phyloP scores from a whole-genome alignment of 75 land plant genomes.

The Pinus tabuliformis region DNA sequence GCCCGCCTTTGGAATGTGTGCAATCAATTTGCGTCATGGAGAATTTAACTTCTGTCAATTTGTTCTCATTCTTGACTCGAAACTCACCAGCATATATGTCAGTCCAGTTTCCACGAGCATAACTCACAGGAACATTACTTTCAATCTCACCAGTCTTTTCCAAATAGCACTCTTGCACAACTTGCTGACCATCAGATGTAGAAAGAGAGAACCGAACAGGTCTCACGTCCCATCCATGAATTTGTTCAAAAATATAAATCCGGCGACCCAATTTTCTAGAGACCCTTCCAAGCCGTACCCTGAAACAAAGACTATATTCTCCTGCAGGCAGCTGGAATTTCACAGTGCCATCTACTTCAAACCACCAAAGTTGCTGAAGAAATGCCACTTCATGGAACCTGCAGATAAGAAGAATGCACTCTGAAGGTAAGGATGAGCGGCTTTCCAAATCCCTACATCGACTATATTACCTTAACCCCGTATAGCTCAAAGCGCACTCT shows the following conservation, averaged over 20 bases:
- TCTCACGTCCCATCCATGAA: constrained; percentile 73
- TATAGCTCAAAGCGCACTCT: no score
- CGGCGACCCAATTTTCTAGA: constrained; percentile 63
- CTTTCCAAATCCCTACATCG: no score
- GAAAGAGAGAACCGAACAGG: constrained; percentile 64
- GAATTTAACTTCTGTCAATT: constrained; percentile 39
- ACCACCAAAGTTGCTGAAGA: constrained; percentile 87
- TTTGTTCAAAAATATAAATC: constrained; percentile 43
- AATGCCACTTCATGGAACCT: constrained; percentile 37
- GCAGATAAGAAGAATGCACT: no score
- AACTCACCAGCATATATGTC: constrained; percentile 64
- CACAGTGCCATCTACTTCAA: constrained; percentile 66
- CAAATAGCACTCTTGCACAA: constrained; percentile 38
- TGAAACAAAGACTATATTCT: constrained; percentile 61
- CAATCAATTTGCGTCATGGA: constrained; percentile 80
- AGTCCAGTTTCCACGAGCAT: constrained; percentile 57
- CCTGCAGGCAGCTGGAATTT: constrained; percentile 62
- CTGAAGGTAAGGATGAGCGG: no score
- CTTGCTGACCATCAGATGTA: constrained; percentile 69
- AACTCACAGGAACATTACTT: constrained; percentile 11
- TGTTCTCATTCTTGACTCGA: constrained; percentile 31
- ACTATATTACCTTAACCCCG: no score
- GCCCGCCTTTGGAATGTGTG: constrained; percentile 78
- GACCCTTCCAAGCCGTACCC: constrained; percentile 59
- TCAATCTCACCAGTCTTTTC: constrained; percentile 39